Percentiles rank a stretch among this genome's conserved stretches.
phyloP scores from a whole-genome alignment of 73 alveolate species.

The Urostyla sp. region DNA sequence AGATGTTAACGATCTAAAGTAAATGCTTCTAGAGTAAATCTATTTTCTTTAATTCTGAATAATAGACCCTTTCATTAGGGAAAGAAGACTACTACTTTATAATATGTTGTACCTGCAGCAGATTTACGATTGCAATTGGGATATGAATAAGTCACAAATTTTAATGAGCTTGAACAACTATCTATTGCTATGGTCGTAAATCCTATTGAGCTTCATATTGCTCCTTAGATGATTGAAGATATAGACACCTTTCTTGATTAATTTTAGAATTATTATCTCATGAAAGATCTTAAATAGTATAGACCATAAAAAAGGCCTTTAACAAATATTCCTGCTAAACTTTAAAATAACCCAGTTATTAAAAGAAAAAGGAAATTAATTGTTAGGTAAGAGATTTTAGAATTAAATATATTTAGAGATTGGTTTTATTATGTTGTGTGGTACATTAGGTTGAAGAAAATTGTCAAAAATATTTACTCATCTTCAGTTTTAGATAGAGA shows the following conservation, averaged over 20 bases:
- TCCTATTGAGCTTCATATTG: constrained; percentile 15
- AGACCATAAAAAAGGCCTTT: constrained; percentile 54
- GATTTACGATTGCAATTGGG: constrained; percentile 1
- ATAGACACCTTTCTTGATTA: constrained; percentile 11
- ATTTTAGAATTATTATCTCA: constrained; percentile 13
- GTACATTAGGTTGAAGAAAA: constrained; percentile 44
- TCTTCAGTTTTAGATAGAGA: constrained; percentile 23
- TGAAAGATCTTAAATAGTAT: constrained; percentile 43
- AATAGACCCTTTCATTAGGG: constrained; percentile 19
- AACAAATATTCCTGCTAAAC: neutral
- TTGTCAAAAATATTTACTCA: constrained; percentile 36
- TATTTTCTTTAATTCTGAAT: neutral
- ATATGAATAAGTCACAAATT: too few relatives aligned
- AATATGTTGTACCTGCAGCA: neutral
- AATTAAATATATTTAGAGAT: constrained; percentile 11
- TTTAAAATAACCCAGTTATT: constrained; percentile 22
- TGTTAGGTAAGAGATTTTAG: constrained; percentile 2
- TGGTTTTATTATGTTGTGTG: constrained; percentile 55
- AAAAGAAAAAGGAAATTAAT: constrained; percentile 8
- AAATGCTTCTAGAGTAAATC: constrained; percentile 19
- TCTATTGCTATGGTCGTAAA: neutral
- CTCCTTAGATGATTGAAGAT: constrained; percentile 52
- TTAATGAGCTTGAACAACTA: neutral
- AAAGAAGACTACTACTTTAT: constrained; percentile 5
- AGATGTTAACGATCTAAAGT: constrained; percentile 27